Percentiles rank a stretch among this genome's conserved stretches.
Conservation (phyloP, 2,329 filamentous ascomycete genomes). For the Ophidiomyces ophidiicola region DNA sequence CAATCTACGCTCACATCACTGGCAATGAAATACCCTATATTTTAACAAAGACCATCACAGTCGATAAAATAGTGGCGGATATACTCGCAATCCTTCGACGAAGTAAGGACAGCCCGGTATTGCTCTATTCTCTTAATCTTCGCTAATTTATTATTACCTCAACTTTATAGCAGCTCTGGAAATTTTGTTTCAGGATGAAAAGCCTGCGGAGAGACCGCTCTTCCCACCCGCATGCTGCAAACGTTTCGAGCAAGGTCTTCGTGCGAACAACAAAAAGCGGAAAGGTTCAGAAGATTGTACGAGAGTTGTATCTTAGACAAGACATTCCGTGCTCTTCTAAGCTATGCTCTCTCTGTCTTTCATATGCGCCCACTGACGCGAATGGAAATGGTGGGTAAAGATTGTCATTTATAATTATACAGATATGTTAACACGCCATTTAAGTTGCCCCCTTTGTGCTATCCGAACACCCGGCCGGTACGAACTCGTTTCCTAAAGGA, state of each 20-base stretch:
- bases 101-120: too few species aligned
- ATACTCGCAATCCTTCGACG: too few species aligned
- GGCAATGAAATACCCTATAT: too few species aligned
- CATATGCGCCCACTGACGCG: constrained; percentile 65
- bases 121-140: too few species aligned
- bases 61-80: too few species aligned
- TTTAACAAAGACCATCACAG: too few species aligned
- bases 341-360: constrained; percentile 65
- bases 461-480: constrained; percentile 75
- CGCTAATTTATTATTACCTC: too few species aligned
- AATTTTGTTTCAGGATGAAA: constrained; percentile 38
- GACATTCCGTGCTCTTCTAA: constrained; percentile 96
- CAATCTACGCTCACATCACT: too few species aligned
- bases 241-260: constrained; percentile 89
- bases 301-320: constrained; percentile 87
- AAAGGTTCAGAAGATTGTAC: constrained; percentile 97
- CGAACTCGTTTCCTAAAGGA: constrained; percentile 67
- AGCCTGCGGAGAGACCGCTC: constrained; percentile 48
- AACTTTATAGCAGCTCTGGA: too few species aligned
- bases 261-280: constrained; percentile 88
- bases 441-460: constrained; percentile 75
- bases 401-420: background rate
- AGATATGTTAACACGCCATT: constrained; percentile 3
- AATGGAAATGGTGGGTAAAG: constrained; percentile 54
- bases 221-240: constrained; percentile 48